Conservation (phyloP, 257 asterid species). For the Henckelia pumila region DNA sequence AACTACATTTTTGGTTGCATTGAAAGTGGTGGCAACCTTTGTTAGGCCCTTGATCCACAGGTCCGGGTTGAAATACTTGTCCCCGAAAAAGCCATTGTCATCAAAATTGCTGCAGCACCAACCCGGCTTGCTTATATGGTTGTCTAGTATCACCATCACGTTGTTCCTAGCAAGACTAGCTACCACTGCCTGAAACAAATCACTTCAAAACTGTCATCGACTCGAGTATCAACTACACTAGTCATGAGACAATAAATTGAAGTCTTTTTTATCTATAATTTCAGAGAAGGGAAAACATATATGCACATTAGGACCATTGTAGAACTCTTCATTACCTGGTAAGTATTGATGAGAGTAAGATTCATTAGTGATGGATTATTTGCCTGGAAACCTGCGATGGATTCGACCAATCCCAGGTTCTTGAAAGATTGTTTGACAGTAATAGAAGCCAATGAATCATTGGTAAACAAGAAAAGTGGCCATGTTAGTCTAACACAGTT, state of each 20-base stretch:
- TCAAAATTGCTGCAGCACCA: conserved; percentile 88
- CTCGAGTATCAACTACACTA: too few species aligned
- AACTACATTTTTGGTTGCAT: conserved; percentile 46
- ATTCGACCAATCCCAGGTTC: conserved; percentile 55
- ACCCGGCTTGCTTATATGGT: conserved; percentile 91
- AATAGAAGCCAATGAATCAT: conserved; percentile 55
- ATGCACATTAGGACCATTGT: neutral
- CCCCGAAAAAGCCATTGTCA: conserved; percentile 94
- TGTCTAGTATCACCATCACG: conserved; percentile 83
- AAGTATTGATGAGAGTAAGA: conserved; percentile 74
- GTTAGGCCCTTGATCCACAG: conserved; percentile 79
- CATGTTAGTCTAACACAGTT: conserved; percentile 91
- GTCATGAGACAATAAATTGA: too few species aligned
- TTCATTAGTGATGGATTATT: conserved; percentile 75
- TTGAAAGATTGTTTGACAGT: conserved; percentile 71
- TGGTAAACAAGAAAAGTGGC: conserved; percentile 87
- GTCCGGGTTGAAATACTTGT: conserved; percentile 66
- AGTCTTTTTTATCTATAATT: too few species aligned
- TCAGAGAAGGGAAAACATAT: neutral
- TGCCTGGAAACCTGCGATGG: conserved; percentile 59
- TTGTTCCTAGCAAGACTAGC: conserved; percentile 63
- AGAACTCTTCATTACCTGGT: conserved; percentile 45
- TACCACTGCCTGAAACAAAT: conserved; percentile 71
- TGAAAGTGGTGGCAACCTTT: conserved; percentile 68
- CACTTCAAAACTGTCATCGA: neutral